Base-by-base conservation (phyloP, 225 moss, liverwort and hornwort species). In the Physcomitrium patens region DNA sequence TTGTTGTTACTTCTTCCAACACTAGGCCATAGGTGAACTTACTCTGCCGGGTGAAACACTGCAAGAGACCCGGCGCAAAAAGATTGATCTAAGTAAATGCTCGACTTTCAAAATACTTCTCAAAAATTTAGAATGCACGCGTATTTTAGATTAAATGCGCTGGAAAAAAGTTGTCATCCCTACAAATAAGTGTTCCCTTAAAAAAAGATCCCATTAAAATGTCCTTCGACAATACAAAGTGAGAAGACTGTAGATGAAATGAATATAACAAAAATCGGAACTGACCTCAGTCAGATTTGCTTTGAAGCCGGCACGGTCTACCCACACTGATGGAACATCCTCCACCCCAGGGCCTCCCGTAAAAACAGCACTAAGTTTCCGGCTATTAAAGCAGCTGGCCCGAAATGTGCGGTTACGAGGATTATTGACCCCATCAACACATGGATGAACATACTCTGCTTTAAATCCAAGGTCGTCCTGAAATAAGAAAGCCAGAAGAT, bases 381-480 rank as follows among this genome's bases (percentile, higher is more conserved):
- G 84, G 60, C 96, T 96, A 63, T 96, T 96, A 53, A 96, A 93
- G 74, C 93, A 96, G 74, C 96, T 96, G 3, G 93, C 92, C 10
- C 91, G 90, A 67, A 96, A 92, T 16, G 93, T 96, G 67, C 93
- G 92, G 70, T 92, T 96, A 14, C 90, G 89, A 57, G 80, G 82
- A 76, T 96, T 91, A 73, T 93, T 78, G 12, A 96, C 86, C 70
- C 93, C 96, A 77, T 96, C 96, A 7, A 96, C 80, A 60, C 87
- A 91, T 17, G 93, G 96, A 76, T 96, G 96, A 5, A 90, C 92
- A 56, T 96, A 96, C 63, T 96, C 93, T 60, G 91, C 91, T 76
- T 96, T 96, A 48, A 96, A 96, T 28, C 96, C 96, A 69, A 96
- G 90, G 47, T 96, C 96, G 69, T 96, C 92, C 87, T 89, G 78